Percentiles rank a stretch among this genome's conserved stretches.
Conservation (phyloP, 2,329 filamentous ascomycete genomes). For the Pestalotiopsis sp. region DNA sequence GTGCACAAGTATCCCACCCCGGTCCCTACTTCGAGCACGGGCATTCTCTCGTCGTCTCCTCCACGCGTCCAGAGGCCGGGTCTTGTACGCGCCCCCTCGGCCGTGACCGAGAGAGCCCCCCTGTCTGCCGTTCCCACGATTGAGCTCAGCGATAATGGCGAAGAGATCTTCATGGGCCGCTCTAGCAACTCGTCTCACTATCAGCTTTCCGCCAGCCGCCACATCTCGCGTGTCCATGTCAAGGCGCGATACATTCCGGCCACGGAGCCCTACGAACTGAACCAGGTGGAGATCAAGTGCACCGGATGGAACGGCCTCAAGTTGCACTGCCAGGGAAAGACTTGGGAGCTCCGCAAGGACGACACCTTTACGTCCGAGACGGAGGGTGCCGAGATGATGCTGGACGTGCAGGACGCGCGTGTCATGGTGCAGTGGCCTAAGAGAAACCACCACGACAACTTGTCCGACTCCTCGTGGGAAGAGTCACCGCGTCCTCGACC, state of each 20-base stretch:
- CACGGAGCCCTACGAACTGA: slow-evolving; percentile 66
- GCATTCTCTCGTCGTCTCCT: slow-evolving; percentile 86
- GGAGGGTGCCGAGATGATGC: slow-evolving; percentile 85
- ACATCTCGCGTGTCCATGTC: slow-evolving; percentile 92
- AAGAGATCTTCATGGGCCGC: slow-evolving; percentile 83
- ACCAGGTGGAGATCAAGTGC: slow-evolving; percentile 86
- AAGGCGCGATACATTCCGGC: slow-evolving; percentile 81
- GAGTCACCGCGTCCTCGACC: slow-evolving; percentile 52
- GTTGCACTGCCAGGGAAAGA: slow-evolving; percentile 85
- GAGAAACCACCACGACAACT: slow-evolving; percentile 51
- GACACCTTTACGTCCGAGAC: slow-evolving; percentile 91
- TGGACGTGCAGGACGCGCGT: slow-evolving; percentile 91
- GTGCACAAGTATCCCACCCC: slow-evolving; percentile 86
- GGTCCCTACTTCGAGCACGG: slow-evolving; percentile 89
- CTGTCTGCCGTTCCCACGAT: slow-evolving; percentile 83
- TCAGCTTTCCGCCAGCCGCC: slow-evolving; percentile 87
- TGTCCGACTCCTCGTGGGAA: slow-evolving; percentile 75
- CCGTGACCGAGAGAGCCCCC: slow-evolving; percentile 77
- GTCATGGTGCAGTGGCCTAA: slow-evolving; percentile 88
- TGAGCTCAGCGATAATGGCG: slow-evolving; percentile 79
- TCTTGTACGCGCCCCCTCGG: slow-evolving; percentile 63
- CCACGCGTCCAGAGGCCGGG: slow-evolving; percentile 56
- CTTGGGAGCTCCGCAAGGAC: slow-evolving; percentile 84
- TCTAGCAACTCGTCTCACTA: slow-evolving; percentile 96
- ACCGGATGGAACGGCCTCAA: slow-evolving; percentile 95